Base-by-base conservation (phyloP, 2,329 filamentous ascomycete species). In the Harringtonia lauricola region DNA sequence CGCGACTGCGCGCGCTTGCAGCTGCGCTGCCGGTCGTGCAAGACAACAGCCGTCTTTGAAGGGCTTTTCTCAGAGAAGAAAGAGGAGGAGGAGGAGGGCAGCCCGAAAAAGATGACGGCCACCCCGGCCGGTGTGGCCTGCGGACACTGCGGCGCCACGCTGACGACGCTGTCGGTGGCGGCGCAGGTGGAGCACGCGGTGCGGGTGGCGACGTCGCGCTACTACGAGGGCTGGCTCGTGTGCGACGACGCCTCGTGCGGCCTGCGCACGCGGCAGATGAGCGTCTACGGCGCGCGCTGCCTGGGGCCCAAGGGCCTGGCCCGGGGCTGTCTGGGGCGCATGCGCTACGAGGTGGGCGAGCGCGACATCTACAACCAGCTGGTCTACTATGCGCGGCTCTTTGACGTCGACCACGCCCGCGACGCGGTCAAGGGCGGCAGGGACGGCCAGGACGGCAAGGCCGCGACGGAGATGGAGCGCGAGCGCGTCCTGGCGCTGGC, bases 351-450 rank as follows among this genome's bases (percentile, higher is more conserved):
- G 64, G 83, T 86, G 57, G 72, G 76, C 1, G 92, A 96, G 66
- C 90, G 92, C 64, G 82, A 83, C 55, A 74, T 96, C 47, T 96
- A 95, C 66, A 96, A 94, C 61, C 92, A 98, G 64, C 71, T 98
- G 34, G 66, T 96, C 43, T 98, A 95, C 66, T 84, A 89, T 59
- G 76, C 83, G 26, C 74, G 74, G 39, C 64, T 96, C 44, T 98
- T 88, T 70, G 89, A 98, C 62, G 83, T 94, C 3, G 89, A 96
- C 49, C 87, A 86, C 64, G 83, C 83, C 14, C 76, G 77, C 51
- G 56, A 55, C 37, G 43, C 34, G 5, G 43, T 18, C 34, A 8
- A 15, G 5, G 17, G 10, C 22, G 3, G 28, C 30, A 70, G 66
- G 49, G 73, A 68, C 18, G 63, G 59, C 37, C 67, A 63, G 21